phyloP scores from a whole-genome alignment of 2,329 filamentous ascomycete genomes.

The Chaetothyriales sp. region DNA sequence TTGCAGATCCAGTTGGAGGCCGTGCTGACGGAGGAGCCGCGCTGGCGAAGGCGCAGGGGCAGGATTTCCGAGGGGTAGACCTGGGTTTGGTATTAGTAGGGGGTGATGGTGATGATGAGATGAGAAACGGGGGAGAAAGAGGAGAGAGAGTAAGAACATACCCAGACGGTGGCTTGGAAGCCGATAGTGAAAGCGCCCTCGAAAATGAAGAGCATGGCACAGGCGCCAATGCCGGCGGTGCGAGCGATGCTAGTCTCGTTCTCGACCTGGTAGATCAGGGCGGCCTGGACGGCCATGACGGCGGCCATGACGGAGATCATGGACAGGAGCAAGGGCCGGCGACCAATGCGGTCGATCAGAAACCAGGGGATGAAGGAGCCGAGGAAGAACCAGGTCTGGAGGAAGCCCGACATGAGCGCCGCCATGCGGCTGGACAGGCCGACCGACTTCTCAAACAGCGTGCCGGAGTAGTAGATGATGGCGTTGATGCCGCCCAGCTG shows the following conservation, averaged over 20 bases:
- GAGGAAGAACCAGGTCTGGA: conserved; percentile 40
- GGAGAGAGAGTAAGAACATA: background rate
- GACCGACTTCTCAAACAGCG: conserved; percentile 29
- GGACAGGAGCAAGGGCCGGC: conserved; percentile 57
- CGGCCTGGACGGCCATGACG: conserved; percentile 27
- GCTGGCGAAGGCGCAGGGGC: conserved; percentile 47
- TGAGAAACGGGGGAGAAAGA: background rate
- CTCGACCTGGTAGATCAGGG: background rate
- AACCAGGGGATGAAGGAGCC: conserved; percentile 38
- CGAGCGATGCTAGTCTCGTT: background rate
- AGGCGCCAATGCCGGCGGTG: background rate
- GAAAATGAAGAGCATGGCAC: background rate
- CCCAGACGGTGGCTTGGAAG: background rate
- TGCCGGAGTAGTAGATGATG: conserved; percentile 30
- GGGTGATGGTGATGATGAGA: too few relatives aligned
- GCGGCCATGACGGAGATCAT: conserved; percentile 50
- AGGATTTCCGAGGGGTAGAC: conserved; percentile 50
- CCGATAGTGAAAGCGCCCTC: background rate
- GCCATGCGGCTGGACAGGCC: conserved; percentile 27
- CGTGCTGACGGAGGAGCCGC: conserved; percentile 47
- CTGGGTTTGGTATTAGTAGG: background rate
- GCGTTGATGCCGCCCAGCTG: conserved; percentile 32
- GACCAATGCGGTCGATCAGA: conserved; percentile 36
- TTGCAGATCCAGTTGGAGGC: conserved; percentile 50
- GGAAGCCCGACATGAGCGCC: conserved; percentile 37